phyloP scores from a whole-genome alignment of 495 filamentous ascomycete genomes.

The Corynascus novoguineensis region DNA sequence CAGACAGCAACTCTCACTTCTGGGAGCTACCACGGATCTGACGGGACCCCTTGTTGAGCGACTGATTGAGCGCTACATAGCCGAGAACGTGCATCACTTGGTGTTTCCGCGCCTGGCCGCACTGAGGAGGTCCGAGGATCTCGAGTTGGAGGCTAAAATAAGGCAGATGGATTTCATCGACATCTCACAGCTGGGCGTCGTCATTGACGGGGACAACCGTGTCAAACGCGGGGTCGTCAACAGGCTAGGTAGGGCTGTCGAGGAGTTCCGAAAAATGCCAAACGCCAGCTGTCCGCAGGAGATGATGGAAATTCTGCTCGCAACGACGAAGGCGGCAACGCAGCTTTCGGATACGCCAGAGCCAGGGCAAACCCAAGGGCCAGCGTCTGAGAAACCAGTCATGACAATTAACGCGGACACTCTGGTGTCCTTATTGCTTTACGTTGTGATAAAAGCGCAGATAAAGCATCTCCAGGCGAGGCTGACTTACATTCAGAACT shows the following conservation, averaged over 20 bases:
- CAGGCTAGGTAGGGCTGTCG: slow-evolving; percentile 69
- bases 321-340: slow-evolving; percentile 82
- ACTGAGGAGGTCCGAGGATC: slow-evolving; percentile 73
- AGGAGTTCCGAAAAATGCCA: slow-evolving; percentile 82
- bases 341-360: slow-evolving; percentile 44
- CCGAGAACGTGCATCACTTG: slow-evolving; percentile 86
- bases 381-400: slow-evolving; percentile 40
- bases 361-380: slow-evolving; percentile 15
- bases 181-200: slow-evolving; percentile 87
- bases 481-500: slow-evolving; percentile 87
- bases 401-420: slow-evolving; percentile 95
- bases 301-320: slow-evolving; percentile 83
- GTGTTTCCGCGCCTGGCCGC: slow-evolving; percentile 74
- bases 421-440: slow-evolving; percentile 81
- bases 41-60: slow-evolving; percentile 89
- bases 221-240: slow-evolving; percentile 68
- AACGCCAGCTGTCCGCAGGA: slow-evolving; percentile 84
- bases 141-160: slow-evolving; percentile 86
- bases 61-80: slow-evolving; percentile 90
- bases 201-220: slow-evolving; percentile 63
- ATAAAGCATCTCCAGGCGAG: slow-evolving; percentile 83
- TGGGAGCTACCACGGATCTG: slow-evolving; percentile 88
- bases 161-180: slow-evolving; percentile 90
- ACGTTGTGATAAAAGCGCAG: slow-evolving; percentile 90
- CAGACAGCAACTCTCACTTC: slow-evolving; percentile 85